Evolutionary conservation across 2,329 filamentous ascomycete species (phyloP).

Genomic region (Acrodontium crateriforme): DNA sequence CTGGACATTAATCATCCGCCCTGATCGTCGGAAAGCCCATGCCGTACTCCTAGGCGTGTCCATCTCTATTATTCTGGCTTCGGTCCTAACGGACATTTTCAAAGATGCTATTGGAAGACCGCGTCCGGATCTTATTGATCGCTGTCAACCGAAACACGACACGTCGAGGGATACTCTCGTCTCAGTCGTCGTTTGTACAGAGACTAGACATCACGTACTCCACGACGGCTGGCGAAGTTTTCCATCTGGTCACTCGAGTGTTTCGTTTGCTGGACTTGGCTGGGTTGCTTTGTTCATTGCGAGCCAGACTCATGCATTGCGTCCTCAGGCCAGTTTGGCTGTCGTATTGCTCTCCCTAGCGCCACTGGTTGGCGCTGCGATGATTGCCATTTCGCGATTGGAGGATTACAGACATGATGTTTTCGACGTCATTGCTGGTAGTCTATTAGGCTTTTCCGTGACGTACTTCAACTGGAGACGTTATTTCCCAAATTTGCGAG

Average conservation of each 20-base stretch:
- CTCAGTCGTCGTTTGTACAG: constrained; percentile 57
- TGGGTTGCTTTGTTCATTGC: constrained; percentile 46
- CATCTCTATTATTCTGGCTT: constrained; percentile 58
- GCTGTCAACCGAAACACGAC: constrained; percentile 80
- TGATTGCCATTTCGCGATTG: constrained; percentile 48
- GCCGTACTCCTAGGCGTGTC: constrained; percentile 70
- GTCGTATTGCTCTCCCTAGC: constrained; percentile 40
- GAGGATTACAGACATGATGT: constrained; percentile 53
- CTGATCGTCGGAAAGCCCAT: constrained; percentile 66
- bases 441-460: constrained; percentile 39
- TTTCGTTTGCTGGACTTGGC: constrained; percentile 65
- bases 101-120: constrained; percentile 80
- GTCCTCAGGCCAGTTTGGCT: constrained; percentile 43
- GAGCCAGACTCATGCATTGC: constrained; percentile 48
- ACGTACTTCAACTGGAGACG: constrained; percentile 46
- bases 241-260: constrained; percentile 66
- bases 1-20: constrained; percentile 49
- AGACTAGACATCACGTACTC: constrained; percentile 52
- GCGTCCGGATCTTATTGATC: constrained; percentile 74
- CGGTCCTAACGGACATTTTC: constrained; percentile 75
- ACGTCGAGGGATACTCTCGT: constrained; percentile 39
- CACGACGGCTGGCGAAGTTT: constrained; percentile 80
- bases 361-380: constrained; percentile 41
- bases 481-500: constrained; percentile 43
- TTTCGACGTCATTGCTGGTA: constrained; percentile 46